Evolutionary conservation across 495 filamentous ascomycete species (phyloP), one percentile per base, ranked within the genome.

Genomic region (Hypoxylon intermedium): DNA sequence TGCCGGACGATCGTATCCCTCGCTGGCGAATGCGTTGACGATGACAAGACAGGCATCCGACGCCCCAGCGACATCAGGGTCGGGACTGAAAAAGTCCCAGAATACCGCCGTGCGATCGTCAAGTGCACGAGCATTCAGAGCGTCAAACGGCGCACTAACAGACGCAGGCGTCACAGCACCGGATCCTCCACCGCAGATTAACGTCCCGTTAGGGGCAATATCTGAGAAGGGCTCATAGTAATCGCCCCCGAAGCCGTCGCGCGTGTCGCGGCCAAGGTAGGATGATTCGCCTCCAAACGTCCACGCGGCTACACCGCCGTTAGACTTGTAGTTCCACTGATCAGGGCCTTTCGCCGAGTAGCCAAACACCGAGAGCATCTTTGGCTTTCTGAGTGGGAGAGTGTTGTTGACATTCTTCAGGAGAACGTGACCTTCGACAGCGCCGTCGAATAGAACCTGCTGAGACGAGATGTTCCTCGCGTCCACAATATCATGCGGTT

Each of bases 31-130:
- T 1, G 71, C 70, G 41, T 83, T 86, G 40, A 82, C 74, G 51
- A 85, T 81, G 0, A 86, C 77, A 3, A 82, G 58, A 58, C 82
- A 85, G 3, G 89, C 74, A 59, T 90, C 87, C 43, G 84, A 76
- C 5, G 68, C 51, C 3, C 42, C 49, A 20, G 68, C 57, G 9
- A 74, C 68, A 31, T 64, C 55, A 12, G 70, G 63, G 6, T 69
- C 61, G 1, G 57, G 43, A 41, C 45, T 71, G 62, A 68, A 72
- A 58, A 30, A 73, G 52, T 65, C 75, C 71, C 44, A 83, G 64
- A 52, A 69, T 41, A 67, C 53, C 41, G 28, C 71, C 48, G 67
- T 83, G 56, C 76, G 76, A 42, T 87, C 85, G 2, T 72, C 67
- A 4, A 67, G 54, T 2, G 74, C 70, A 21, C 63, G 68, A 26